These are phyloP conservation scores for Dalechampia spathulata DNA, from an alignment of 441 rosid species.

Conservation along the genomic window DNA sequence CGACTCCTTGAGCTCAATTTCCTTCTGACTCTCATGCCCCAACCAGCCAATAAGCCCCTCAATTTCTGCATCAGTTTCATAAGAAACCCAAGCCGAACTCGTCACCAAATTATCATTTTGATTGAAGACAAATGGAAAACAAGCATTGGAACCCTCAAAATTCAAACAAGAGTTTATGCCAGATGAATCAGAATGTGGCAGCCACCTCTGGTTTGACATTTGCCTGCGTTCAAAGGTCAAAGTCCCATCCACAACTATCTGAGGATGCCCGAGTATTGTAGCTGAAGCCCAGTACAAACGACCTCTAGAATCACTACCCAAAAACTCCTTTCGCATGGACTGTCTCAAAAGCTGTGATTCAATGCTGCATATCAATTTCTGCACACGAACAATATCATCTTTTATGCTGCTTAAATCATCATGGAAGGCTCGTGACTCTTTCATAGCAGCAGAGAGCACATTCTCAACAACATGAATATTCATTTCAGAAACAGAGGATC, in stretches of 20 bases:
- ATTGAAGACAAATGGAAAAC: constrained; percentile 46
- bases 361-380: constrained; percentile 51
- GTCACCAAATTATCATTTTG: constrained; percentile 31
- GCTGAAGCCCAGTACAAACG: constrained; percentile 85
- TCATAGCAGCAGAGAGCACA: constrained; percentile 33
- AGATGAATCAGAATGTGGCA: constrained; percentile 19
- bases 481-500: constrained; percentile 26
- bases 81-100: constrained; percentile 51
- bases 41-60: constrained; percentile 71
- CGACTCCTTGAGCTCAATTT: constrained; percentile 74
- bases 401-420: constrained; percentile 51
- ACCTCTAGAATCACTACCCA: constrained; percentile 85
- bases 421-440: constrained; percentile 47
- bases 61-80: constrained; percentile 73
- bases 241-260: constrained; percentile 74
- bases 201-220: constrained; percentile 13
- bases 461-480: constrained; percentile 26
- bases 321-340: constrained; percentile 70
- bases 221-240: constrained; percentile 37
- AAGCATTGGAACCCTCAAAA: constrained; percentile 50
- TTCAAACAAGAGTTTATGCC: constrained; percentile 14
- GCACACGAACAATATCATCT: constrained; percentile 46
- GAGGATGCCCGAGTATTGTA: constrained; percentile 40
- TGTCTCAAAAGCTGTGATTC: constrained; percentile 62
- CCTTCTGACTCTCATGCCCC: constrained; percentile 51